Evolutionary conservation across 495 filamentous ascomycete genomes (phyloP).

Genomic region (Penicillium waksmanii): DNA sequence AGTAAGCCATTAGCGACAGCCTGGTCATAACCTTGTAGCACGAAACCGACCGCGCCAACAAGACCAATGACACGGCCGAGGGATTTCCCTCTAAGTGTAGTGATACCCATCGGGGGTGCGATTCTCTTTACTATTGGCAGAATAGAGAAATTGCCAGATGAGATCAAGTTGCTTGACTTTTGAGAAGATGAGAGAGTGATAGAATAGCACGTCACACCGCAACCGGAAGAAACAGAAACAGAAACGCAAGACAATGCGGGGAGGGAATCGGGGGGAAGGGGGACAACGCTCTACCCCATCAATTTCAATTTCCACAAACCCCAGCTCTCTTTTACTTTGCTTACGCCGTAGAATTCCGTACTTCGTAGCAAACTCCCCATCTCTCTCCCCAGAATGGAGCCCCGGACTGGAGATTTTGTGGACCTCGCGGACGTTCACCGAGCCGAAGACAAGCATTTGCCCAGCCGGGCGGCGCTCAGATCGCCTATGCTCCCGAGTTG

Average conservation of each 20-base stretch:
- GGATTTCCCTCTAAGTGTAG: slow-evolving; percentile 21
- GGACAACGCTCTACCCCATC: background rate
- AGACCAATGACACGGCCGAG: slow-evolving; percentile 21
- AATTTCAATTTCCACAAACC: background rate
- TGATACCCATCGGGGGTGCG: slow-evolving; percentile 10
- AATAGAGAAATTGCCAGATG: too few relatives aligned
- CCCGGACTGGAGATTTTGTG: background rate
- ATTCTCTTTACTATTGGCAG: too few relatives aligned
- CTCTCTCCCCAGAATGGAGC: background rate
- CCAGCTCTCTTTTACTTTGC: background rate
- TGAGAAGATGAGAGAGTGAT: background rate
- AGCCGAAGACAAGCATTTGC: slow-evolving; percentile 2
- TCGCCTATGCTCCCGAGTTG: background rate
- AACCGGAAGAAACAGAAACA: background rate
- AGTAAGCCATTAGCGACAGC: slow-evolving; percentile 42
- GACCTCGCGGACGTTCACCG: background rate
- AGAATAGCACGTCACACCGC: too few relatives aligned
- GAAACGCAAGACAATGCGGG: background rate
- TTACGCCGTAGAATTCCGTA: background rate
- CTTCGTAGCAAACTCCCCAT: background rate
- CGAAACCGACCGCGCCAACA: slow-evolving; percentile 33
- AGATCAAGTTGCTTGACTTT: background rate
- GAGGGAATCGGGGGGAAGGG: background rate
- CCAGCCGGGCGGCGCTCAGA: slow-evolving; percentile 5
- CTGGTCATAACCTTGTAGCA: slow-evolving; percentile 54